Percentiles rank a stretch among this genome's conserved stretches.
These are phyloP conservation scores for Aethionema arabicum DNA, from an alignment of 345 rosid genomes.

Conservation along the genomic window DNA sequence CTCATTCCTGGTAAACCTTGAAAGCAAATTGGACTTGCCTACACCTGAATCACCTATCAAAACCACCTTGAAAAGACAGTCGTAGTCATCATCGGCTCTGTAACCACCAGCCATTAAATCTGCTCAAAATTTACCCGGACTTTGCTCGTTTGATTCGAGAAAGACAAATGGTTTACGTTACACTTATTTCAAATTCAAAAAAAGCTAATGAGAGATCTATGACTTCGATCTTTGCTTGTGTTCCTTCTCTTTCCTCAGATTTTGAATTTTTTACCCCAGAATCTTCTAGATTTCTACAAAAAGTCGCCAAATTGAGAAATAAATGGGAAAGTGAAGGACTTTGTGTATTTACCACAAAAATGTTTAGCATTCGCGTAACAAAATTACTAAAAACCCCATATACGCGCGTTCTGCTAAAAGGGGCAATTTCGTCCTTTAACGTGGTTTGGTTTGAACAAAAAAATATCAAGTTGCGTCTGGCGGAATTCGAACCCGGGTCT, in stretches of 20 bases:
- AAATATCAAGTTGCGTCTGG: slow-evolving; percentile 44
- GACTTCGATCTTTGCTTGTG: not conserved
- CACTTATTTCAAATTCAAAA: not conserved
- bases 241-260: slow-evolving; percentile 9
- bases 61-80: slow-evolving; percentile 43
- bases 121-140: slow-evolving; percentile 5
- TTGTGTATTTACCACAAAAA: slow-evolving; percentile 20
- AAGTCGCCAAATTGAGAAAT: slow-evolving; percentile 30
- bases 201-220: slow-evolving; percentile 21
- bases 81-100: slow-evolving; percentile 44
- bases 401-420: not conserved
- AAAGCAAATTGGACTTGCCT: slow-evolving; percentile 36
- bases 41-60: slow-evolving; percentile 45
- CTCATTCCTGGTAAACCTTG: slow-evolving; percentile 41
- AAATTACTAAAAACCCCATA: slow-evolving; percentile 14
- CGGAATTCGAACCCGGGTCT: slow-evolving; percentile 83
- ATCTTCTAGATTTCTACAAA: slow-evolving; percentile 18
- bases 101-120: slow-evolving; percentile 42
- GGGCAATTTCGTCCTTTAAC: not conserved
- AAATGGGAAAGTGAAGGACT: slow-evolving; percentile 23
- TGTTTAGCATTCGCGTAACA: not conserved
- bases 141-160: not conserved
- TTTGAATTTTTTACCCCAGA: not conserved
- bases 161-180: not conserved
- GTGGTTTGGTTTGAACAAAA: not conserved